A percentile compares a stretch with the other conserved stretches of the same genome.
phyloP scores from a whole-genome alignment of 2,329 filamentous ascomycete species.

The Diaporthe destruens region DNA sequence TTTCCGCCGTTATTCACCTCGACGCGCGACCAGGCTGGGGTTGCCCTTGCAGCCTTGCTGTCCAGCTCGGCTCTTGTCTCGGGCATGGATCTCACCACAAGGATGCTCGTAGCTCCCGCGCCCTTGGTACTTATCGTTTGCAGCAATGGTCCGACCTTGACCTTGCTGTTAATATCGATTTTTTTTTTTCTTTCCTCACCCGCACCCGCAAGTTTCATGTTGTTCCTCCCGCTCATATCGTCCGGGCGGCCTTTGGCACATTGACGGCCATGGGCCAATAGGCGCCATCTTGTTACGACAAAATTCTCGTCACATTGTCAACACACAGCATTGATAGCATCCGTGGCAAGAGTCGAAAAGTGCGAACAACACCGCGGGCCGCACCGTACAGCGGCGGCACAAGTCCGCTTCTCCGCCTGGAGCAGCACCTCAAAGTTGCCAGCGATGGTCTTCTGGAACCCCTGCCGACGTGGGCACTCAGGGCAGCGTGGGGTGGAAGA shows the following conservation, averaged over 20 bases:
- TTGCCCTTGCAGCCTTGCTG: constrained; percentile 37
- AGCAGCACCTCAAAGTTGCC: constrained; percentile 12
- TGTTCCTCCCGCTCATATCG: constrained; percentile 14
- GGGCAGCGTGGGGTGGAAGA: constrained; percentile 35
- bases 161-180: constrained; percentile 14
- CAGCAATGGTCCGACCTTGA: constrained; percentile 21
- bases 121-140: constrained; percentile 27
- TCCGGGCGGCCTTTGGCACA: constrained; percentile 13
- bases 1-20: constrained; percentile 14
- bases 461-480: constrained; percentile 17
- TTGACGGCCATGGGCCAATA: constrained; percentile 18
- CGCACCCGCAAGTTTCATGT: constrained; percentile 13
- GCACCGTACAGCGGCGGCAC: constrained; percentile 33
- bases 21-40: constrained; percentile 19
- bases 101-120: constrained; percentile 36
- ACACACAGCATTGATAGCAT: constrained; percentile 4
- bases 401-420: constrained; percentile 22
- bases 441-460: constrained; percentile 10
- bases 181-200: not conserved
- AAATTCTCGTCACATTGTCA: constrained; percentile 20
- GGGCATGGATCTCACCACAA: constrained; percentile 30
- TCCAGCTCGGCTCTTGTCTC: constrained; percentile 11
- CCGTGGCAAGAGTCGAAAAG: constrained; percentile 10
- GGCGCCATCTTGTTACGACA: constrained; percentile 3
- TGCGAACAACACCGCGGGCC: constrained; percentile 3